A percentile compares a stretch with the other conserved stretches of the same genome.
These are phyloP conservation scores for Cicer bijugum DNA, from an alignment of 306 rosid genomes.

Conservation along the genomic window DNA sequence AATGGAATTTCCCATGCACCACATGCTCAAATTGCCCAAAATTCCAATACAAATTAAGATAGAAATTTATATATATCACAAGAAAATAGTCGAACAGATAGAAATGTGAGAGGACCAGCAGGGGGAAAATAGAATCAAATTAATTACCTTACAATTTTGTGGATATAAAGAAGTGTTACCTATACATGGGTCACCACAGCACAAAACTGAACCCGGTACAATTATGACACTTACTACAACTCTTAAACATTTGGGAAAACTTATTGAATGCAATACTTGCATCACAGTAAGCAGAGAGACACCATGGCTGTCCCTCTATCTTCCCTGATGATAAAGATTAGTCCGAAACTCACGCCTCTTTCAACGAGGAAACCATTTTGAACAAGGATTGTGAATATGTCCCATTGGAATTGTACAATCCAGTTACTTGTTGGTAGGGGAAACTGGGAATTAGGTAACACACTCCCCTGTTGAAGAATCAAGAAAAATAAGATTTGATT, in stretches of 20 bases:
- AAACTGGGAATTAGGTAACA: not conserved
- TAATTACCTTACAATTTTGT: slow-evolving; percentile 30
- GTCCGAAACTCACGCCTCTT: slow-evolving; percentile 13
- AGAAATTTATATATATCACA: slow-evolving; percentile 23
- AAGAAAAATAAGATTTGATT: too few species aligned
- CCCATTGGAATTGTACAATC: not conserved
- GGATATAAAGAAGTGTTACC: not conserved
- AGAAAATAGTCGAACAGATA: slow-evolving; percentile 6
- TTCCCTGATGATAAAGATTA: not conserved
- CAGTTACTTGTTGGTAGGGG: slow-evolving; percentile 7
- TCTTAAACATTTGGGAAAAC: not conserved
- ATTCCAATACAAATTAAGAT: slow-evolving; percentile 6
- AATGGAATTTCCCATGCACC: slow-evolving; percentile 12
- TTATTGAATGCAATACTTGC: not conserved
- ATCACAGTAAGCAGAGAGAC: not conserved
- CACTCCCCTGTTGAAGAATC: not conserved
- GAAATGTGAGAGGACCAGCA: slow-evolving; percentile 5
- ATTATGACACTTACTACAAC: not conserved
- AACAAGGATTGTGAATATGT: not conserved
- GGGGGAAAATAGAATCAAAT: slow-evolving; percentile 22
- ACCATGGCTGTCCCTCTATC: not conserved
- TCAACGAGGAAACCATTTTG: not conserved
- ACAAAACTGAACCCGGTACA: slow-evolving; percentile 9
- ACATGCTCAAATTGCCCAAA: slow-evolving; percentile 41
- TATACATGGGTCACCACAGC: not conserved